Conservation (phyloP, 2,329 filamentous ascomycete species). For the Diatrype stigma region DNA sequence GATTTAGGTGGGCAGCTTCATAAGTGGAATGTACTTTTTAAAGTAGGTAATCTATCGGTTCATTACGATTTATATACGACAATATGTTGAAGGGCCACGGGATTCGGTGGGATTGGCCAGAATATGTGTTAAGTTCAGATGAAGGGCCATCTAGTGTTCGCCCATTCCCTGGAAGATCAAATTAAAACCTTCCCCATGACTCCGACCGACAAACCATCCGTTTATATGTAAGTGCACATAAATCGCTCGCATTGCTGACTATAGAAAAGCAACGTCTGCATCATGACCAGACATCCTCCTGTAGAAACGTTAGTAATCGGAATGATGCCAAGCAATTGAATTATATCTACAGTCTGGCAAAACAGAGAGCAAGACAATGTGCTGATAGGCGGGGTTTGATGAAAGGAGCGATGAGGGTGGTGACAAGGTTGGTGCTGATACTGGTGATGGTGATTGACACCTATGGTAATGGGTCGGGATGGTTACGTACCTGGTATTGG, state of each 20-base stretch:
- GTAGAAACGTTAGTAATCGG: conserved; percentile 27
- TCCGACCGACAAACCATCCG: conserved; percentile 6
- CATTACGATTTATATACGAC: background rate
- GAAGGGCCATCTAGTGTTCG: background rate
- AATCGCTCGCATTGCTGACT: conserved; percentile 17
- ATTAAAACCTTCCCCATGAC: background rate
- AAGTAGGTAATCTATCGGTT: background rate
- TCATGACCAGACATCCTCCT: conserved; percentile 72
- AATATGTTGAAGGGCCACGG: background rate
- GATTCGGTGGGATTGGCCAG: background rate
- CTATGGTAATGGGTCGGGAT: background rate
- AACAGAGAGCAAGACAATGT: background rate
- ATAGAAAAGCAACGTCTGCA: conserved; percentile 15
- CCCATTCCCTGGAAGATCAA: background rate
- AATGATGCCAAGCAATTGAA: background rate
- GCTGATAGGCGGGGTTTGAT: background rate
- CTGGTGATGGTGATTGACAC: too few relatives aligned
- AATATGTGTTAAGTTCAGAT: background rate
- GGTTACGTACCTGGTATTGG: conserved; percentile 79
- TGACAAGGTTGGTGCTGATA: too few relatives aligned
- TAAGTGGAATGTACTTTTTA: too few relatives aligned
- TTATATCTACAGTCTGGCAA: background rate
- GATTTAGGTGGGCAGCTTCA: too few relatives aligned
- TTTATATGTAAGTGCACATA: conserved; percentile 22
- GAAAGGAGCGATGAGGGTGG: too few relatives aligned